A percentile compares a stretch with the other conserved stretches of the same genome.
phyloP scores from a whole-genome alignment of 1,139 yeast genomes.

The Magnusiomyces tetraspermus region DNA sequence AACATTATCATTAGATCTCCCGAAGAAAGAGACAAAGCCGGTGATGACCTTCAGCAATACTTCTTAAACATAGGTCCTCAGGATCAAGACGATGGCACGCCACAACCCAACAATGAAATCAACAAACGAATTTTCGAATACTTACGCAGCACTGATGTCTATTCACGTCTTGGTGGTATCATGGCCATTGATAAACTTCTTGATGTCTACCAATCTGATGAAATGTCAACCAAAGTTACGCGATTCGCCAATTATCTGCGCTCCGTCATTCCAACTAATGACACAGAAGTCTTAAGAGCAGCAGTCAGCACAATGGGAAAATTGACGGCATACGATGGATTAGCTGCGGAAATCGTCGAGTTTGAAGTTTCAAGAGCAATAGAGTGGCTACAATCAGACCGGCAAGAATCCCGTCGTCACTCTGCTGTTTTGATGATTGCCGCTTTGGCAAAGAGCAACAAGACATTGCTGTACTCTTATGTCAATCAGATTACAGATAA shows the following conservation, averaged over 20 bases:
- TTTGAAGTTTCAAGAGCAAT: conserved; percentile 82
- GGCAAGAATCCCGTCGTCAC: conserved; percentile 72
- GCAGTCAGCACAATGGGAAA: conserved; percentile 85
- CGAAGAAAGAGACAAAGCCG: conserved; percentile 35
- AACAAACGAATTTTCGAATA: conserved; percentile 82
- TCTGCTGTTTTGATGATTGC: conserved; percentile 81
- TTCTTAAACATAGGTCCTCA: conserved; percentile 67
- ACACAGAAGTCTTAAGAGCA: conserved; percentile 70
- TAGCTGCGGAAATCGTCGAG: conserved; percentile 88
- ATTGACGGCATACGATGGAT: conserved; percentile 79
- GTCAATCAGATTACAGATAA: conserved; percentile 71
- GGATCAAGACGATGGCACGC: conserved; percentile 65
- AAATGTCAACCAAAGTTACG: conserved; percentile 80
- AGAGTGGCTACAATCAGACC: conserved; percentile 81
- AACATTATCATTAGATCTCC: conserved; percentile 19
- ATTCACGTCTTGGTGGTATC: conserved; percentile 79
- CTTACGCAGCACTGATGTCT: conserved; percentile 61
- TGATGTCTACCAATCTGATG: conserved; percentile 65
- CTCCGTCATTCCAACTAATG: conserved; percentile 71
- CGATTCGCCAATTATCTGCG: conserved; percentile 82
- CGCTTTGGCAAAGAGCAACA: conserved; percentile 80
- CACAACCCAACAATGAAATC: conserved; percentile 73
- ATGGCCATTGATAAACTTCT: conserved; percentile 83
- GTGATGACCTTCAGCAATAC: conserved; percentile 57
- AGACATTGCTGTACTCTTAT: conserved; percentile 70